These are phyloP conservation scores for Coemansia aciculifera DNA, from an alignment of 192 early-diverging fungal genomes.

Conservation along the genomic window DNA sequence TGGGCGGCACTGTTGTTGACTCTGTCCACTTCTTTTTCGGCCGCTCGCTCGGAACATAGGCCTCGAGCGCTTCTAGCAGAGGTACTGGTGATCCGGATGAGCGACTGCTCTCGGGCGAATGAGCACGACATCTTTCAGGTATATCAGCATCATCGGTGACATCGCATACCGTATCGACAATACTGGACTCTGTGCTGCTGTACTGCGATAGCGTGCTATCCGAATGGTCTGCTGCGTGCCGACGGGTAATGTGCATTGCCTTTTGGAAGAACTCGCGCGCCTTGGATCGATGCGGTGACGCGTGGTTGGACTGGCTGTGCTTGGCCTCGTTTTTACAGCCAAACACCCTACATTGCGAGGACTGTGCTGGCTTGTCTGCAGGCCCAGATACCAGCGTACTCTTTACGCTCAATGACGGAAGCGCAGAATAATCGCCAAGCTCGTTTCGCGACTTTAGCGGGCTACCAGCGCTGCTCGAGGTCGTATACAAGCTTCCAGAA, in stretches of 20 bases:
- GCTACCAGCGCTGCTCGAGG: neutral
- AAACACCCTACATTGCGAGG: neutral
- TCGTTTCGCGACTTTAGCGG: neutral
- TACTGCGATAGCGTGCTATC: neutral
- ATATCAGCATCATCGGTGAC: neutral
- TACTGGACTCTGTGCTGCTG: conserved; percentile 10
- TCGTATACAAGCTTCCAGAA: neutral
- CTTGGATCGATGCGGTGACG: conserved; percentile 7
- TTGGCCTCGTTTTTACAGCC: neutral
- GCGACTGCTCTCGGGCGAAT: conserved; percentile 9
- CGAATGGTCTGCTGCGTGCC: neutral
- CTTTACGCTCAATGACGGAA: neutral
- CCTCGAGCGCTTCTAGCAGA: conserved; percentile 2
- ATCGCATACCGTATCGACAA: neutral
- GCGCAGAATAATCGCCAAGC: neutral
- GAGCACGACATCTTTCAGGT: conserved; percentile 10
- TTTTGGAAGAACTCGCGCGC: conserved; percentile 30
- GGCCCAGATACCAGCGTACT: neutral
- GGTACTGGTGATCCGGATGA: conserved; percentile 5
- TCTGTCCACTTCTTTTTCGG: neutral
- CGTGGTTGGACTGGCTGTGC: neutral
- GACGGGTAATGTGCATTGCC: conserved; percentile 19
- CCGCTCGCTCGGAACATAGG: neutral
- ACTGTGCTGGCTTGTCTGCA: neutral
- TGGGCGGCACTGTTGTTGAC: neutral